Evolutionary conservation across 352 stramenopile species (phyloP).

Genomic region (Sclerospora graminicola): DNA sequence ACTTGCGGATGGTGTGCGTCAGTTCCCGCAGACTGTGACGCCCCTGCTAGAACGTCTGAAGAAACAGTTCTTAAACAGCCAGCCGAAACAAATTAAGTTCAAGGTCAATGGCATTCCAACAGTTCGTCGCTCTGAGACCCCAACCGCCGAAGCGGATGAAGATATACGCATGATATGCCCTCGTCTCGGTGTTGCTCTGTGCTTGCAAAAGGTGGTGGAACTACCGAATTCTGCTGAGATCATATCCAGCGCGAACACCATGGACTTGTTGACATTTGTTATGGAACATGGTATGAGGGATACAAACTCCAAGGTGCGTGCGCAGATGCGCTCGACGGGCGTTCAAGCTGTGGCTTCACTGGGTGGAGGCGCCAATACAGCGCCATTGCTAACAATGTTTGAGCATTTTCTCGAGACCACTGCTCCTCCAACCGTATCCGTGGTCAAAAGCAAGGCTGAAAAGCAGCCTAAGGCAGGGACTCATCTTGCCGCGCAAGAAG

Average conservation of each 20-base stretch:
- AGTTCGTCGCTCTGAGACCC: constrained; percentile 43
- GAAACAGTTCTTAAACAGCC: constrained; percentile 43
- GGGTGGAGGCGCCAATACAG: constrained; percentile 54
- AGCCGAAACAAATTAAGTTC: constrained; percentile 41
- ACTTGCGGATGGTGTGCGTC: constrained; percentile 70
- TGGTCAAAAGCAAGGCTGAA: constrained; percentile 1
- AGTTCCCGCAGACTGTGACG: constrained; percentile 66
- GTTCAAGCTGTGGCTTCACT: constrained; percentile 69
- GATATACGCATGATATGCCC: constrained; percentile 46
- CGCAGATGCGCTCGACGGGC: constrained; percentile 79
- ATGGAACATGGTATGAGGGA: constrained; percentile 72
- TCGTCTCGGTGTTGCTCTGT: constrained; percentile 62
- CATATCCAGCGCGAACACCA: constrained; percentile 39
- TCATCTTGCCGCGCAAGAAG: constrained; percentile 16
- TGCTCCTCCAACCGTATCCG: constrained; percentile 13
- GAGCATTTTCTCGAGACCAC: constrained; percentile 64
- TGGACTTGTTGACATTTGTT: constrained; percentile 67
- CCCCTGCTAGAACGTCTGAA: constrained; percentile 60
- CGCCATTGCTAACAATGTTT: constrained; percentile 56
- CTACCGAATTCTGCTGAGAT: constrained; percentile 26
- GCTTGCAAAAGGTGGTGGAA: constrained; percentile 58
- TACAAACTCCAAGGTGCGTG: constrained; percentile 54
- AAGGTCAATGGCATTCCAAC: constrained; percentile 65
- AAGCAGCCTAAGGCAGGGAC: constrained; percentile 28
- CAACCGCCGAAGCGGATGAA: constrained; percentile 33